Percentiles rank a stretch among this genome's conserved stretches.
These are phyloP conservation scores for Hyphopichia fennica DNA, from an alignment of 1,139 yeast species.

Conservation along the genomic window DNA sequence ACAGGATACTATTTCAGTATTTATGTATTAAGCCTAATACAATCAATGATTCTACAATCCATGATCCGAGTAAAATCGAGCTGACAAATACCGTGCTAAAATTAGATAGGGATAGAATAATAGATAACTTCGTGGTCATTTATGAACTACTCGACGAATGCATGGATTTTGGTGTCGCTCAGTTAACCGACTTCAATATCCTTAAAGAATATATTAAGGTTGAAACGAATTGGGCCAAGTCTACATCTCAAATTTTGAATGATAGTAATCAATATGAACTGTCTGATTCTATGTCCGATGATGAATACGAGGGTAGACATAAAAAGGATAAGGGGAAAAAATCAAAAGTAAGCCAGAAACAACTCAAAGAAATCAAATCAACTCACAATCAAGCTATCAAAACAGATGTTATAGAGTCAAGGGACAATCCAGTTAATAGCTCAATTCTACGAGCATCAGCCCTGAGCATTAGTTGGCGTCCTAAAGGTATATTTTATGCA, in stretches of 20 bases:
- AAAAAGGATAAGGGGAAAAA: conserved; percentile 7
- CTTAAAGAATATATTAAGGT: conserved; percentile 47
- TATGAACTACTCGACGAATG: conserved; percentile 48
- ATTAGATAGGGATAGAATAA: conserved; percentile 31
- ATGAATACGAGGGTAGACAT: conserved; percentile 11
- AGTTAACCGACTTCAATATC: conserved; percentile 45
- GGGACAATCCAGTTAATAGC: conserved; percentile 48
- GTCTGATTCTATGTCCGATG: conserved; percentile 13
- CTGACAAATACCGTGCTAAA: background rate
- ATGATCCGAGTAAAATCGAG: background rate
- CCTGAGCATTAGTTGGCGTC: conserved; percentile 48
- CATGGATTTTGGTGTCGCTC: conserved; percentile 45
- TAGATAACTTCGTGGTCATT: conserved; percentile 41
- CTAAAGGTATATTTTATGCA: conserved; percentile 48
- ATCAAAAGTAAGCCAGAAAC: conserved; percentile 13
- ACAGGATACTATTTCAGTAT: conserved; percentile 31
- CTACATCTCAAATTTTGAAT: conserved; percentile 8
- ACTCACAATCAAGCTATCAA: conserved; percentile 43
- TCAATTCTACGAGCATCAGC: conserved; percentile 51
- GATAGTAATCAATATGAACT: conserved; percentile 12
- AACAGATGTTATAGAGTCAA: conserved; percentile 29
- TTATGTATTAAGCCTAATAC: conserved; percentile 15
- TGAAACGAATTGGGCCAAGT: conserved; percentile 32
- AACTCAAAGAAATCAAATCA: conserved; percentile 26
- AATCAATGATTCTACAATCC: background rate